Conservation (phyloP, 805 yeast genomes). For the Diddensiella transvaalensis region DNA sequence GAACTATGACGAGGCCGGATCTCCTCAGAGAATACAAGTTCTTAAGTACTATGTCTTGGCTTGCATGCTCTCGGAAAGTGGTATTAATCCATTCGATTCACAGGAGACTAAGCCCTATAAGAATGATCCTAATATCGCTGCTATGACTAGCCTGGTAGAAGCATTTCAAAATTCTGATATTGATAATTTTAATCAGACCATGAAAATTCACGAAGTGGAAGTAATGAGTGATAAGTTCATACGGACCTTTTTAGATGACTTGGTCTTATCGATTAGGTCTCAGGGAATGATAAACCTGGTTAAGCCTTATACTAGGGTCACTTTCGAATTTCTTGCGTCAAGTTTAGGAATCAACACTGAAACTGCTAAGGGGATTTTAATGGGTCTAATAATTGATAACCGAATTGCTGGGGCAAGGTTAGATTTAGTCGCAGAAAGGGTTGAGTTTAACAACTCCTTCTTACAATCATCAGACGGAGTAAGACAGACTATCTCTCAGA, state of each 20-base stretch:
- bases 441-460: neutral
- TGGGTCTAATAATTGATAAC: conserved; percentile 30
- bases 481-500: neutral
- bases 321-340: conserved; percentile 26
- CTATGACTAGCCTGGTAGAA: conserved; percentile 33
- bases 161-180: conserved; percentile 32
- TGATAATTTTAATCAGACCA: conserved; percentile 20
- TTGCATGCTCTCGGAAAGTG: conserved; percentile 52
- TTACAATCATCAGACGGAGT: too few relatives aligned
- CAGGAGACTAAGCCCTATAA: conserved; percentile 61
- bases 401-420: conserved; percentile 28
- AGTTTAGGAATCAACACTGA: conserved; percentile 20
- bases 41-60: conserved; percentile 60
- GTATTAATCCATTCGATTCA: conserved; percentile 68
- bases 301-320: conserved; percentile 32
- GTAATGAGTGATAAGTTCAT: conserved; percentile 18
- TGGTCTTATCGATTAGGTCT: conserved; percentile 27
- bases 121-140: conserved; percentile 31
- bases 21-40: conserved; percentile 52
- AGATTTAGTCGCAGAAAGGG: conserved; percentile 21
- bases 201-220: conserved; percentile 18
- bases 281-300: conserved; percentile 30
- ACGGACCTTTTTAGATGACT: conserved; percentile 22
- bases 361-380: conserved; percentile 23
- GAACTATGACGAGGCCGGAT: conserved; percentile 64